Conservation (phyloP, 2,329 filamentous ascomycete genomes). For the Alternaria rosae region DNA sequence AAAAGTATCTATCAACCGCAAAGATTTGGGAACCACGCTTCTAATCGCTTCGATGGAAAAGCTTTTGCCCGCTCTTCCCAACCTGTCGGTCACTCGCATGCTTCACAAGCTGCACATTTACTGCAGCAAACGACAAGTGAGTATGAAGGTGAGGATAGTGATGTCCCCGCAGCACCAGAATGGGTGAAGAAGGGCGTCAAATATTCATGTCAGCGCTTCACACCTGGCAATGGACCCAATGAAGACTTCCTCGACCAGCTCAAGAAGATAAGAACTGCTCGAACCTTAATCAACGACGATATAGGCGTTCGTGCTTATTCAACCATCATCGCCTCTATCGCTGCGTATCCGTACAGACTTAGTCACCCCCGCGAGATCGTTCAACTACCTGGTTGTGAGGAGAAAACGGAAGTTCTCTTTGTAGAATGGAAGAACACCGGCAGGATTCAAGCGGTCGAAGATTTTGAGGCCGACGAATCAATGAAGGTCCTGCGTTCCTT, state of each 20-base stretch:
- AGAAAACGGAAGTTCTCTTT: conserved; percentile 80
- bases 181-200: conserved; percentile 69
- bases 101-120: conserved; percentile 52
- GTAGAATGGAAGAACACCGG: conserved; percentile 74
- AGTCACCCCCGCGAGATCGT: conserved; percentile 53
- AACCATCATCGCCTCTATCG: conserved; percentile 81
- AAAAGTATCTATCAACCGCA: conserved; percentile 25
- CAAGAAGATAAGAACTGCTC: conserved; percentile 74
- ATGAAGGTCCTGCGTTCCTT: conserved; percentile 73
- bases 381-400: conserved; percentile 77
- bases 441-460: conserved; percentile 67
- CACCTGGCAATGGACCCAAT: conserved; percentile 75
- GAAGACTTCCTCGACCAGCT: conserved; percentile 76
- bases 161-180: conserved; percentile 71
- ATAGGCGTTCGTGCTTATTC: conserved; percentile 87
- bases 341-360: conserved; percentile 76
- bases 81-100: conserved; percentile 15
- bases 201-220: conserved; percentile 84
- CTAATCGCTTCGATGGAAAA: conserved; percentile 44
- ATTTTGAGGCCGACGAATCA: conserved; percentile 69
- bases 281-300: conserved; percentile 75
- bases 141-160: conserved; percentile 64
- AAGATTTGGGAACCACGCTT: conserved; percentile 26
- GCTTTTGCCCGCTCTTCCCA: conserved; percentile 37
- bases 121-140: conserved; percentile 79